Percentiles rank a stretch among this genome's conserved stretches.
phyloP scores from a whole-genome alignment of 495 filamentous ascomycete species.

The Aeminium ludgeri region DNA sequence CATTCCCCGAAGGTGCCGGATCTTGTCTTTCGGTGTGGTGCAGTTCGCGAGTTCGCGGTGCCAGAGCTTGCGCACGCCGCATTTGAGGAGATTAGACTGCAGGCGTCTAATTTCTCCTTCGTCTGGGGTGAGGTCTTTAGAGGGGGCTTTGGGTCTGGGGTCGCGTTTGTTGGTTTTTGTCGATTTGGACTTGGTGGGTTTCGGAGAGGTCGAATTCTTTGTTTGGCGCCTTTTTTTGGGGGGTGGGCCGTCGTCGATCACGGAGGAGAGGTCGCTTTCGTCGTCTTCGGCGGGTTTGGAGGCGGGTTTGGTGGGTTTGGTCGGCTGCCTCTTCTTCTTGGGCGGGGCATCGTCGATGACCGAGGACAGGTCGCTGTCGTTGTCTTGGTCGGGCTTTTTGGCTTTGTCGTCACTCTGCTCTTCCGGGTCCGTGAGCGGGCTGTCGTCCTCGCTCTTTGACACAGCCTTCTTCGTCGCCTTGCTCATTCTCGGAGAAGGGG shows the following conservation, averaged over 20 bases:
- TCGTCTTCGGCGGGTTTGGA: slow-evolving; percentile 18
- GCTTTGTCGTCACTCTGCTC: too few species aligned
- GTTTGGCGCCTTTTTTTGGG: slow-evolving; percentile 30
- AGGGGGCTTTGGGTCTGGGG: too few species aligned
- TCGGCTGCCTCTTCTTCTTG: slow-evolving; percentile 9
- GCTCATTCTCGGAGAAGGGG: slow-evolving; percentile 1
- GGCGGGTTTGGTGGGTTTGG: slow-evolving; percentile 14
- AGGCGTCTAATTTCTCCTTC: slow-evolving; percentile 79
- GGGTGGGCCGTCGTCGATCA: slow-evolving; percentile 54
- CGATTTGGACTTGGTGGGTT: slow-evolving; percentile 14
- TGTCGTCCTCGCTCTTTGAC: slow-evolving; percentile 17
- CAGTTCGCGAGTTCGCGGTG: slow-evolving; percentile 59
- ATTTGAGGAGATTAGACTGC: slow-evolving; percentile 76
- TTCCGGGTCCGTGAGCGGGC: slow-evolving; percentile 10
- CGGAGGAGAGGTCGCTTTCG: slow-evolving; percentile 62
- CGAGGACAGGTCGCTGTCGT: slow-evolving; percentile 63
- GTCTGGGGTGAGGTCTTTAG: slow-evolving; percentile 46
- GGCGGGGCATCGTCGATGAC: slow-evolving; percentile 37
- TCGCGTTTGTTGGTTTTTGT: slow-evolving; percentile 23
- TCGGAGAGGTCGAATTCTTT: slow-evolving; percentile 23
- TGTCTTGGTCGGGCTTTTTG: slow-evolving; percentile 11
- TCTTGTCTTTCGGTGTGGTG: slow-evolving; percentile 61
- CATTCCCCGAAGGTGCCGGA: slow-evolving; percentile 61
- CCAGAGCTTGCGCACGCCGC: slow-evolving; percentile 91
- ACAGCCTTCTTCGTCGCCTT: slow-evolving; percentile 11